phyloP scores from a whole-genome alignment of 2,329 filamentous ascomycete species.

The Phymatotrichopsis omnivora region DNA sequence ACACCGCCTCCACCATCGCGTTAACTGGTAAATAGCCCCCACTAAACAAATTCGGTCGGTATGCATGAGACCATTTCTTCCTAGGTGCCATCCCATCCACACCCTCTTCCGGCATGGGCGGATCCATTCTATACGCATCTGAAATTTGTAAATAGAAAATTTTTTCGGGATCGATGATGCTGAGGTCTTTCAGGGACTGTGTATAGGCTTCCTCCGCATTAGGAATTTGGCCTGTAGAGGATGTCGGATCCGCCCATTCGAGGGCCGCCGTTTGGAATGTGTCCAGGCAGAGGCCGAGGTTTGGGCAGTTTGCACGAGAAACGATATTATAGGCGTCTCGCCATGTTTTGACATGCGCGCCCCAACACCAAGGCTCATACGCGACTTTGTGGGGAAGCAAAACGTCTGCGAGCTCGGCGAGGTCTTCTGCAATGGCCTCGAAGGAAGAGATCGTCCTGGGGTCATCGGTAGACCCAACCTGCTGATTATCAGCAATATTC shows the following conservation, averaged over 20 bases:
- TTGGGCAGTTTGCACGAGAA: slow-evolving; percentile 49
- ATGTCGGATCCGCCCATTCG: slow-evolving; percentile 64
- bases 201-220: slow-evolving; percentile 42
- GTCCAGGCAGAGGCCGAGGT: slow-evolving; percentile 65
- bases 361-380: slow-evolving; percentile 80
- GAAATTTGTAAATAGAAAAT: slow-evolving; percentile 67
- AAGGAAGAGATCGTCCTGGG: slow-evolving; percentile 45
- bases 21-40: slow-evolving; percentile 61
- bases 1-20: slow-evolving; percentile 54
- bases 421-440: slow-evolving; percentile 48
- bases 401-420: slow-evolving; percentile 54
- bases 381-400: slow-evolving; percentile 51
- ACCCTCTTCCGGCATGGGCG: slow-evolving; percentile 46
- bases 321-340: slow-evolving; percentile 60
- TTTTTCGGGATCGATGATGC: slow-evolving; percentile 54
- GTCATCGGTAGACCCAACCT: slow-evolving; percentile 55
- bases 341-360: slow-evolving; percentile 59
- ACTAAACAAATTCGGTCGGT: slow-evolving; percentile 57
- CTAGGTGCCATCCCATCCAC: slow-evolving; percentile 49
- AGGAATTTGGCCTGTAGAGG: slow-evolving; percentile 49
- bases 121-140: slow-evolving; percentile 56
- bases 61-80: slow-evolving; percentile 61
- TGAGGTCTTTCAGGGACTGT: slow-evolving; percentile 47
- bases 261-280: slow-evolving; percentile 66
- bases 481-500: not conserved